phyloP scores from a whole-genome alignment of 768 basidiomycete genomes.

The Sporobolomyces pararoseus region DNA sequence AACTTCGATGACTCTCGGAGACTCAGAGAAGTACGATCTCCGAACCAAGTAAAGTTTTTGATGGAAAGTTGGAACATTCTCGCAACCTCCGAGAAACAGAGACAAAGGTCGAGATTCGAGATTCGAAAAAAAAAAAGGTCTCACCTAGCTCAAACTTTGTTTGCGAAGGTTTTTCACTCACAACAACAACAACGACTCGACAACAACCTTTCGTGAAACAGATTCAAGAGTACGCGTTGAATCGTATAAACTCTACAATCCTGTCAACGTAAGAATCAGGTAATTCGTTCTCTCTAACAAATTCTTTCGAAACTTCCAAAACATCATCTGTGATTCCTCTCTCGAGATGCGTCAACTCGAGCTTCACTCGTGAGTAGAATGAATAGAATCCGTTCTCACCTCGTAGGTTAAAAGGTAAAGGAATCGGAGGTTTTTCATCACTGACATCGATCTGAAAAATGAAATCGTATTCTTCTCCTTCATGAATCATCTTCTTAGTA shows the following conservation, averaged over 20 bases:
- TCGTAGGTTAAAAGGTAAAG: conserved; percentile 80
- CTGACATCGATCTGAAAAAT: conserved; percentile 95
- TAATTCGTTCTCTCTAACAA: not conserved
- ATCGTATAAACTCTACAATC: conserved; percentile 75
- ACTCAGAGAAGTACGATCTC: too few relatives aligned
- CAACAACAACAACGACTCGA: too few relatives aligned
- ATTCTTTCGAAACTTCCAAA: conserved; percentile 62
- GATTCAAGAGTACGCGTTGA: too few relatives aligned
- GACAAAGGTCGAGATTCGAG: too few relatives aligned
- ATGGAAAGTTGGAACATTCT: too few relatives aligned
- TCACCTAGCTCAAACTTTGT: too few relatives aligned
- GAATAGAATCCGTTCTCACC: not conserved
- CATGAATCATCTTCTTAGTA: conserved; percentile 61
- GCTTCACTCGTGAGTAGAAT: not conserved
- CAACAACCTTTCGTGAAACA: too few relatives aligned
- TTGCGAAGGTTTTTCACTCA: not conserved
- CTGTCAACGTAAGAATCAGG: conserved; percentile 74
- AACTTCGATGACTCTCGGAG: too few relatives aligned
- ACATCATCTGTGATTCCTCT: conserved; percentile 63
- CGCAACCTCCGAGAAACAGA: too few relatives aligned
- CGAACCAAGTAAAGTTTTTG: too few relatives aligned
- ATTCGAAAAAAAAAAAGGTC: too few relatives aligned
- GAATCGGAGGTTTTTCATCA: conserved; percentile 85
- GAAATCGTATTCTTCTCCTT: conserved; percentile 93
- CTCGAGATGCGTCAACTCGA: not conserved